Conservation (phyloP, 108 stramenopile genomes). For the Cylindrotheca closterium region DNA sequence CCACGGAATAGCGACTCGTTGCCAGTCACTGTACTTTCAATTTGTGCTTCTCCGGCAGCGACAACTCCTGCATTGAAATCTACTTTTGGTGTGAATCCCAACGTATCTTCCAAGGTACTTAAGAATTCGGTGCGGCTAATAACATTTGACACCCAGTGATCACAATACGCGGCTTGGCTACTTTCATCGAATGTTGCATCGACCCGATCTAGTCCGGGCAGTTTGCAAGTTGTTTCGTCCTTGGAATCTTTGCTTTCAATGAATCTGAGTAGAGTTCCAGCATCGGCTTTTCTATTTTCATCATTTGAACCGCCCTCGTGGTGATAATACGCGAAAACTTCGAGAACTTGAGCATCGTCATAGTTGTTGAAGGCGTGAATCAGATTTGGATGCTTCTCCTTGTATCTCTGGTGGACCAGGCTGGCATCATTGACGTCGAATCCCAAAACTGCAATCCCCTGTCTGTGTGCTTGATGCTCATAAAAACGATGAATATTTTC, state of each 20-base stretch:
- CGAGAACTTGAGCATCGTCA: slow-evolving; percentile 44
- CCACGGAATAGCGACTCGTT: slow-evolving; percentile 52
- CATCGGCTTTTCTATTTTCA: slow-evolving; percentile 41
- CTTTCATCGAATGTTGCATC: slow-evolving; percentile 60
- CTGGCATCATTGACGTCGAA: slow-evolving; percentile 65
- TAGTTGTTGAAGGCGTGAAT: slow-evolving; percentile 34
- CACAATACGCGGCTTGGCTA: slow-evolving; percentile 70
- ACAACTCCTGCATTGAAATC: slow-evolving; percentile 94
- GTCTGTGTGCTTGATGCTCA: slow-evolving; percentile 48
- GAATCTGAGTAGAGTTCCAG: slow-evolving; percentile 79
- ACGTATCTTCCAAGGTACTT: slow-evolving; percentile 72
- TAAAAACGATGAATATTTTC: slow-evolving; percentile 55
- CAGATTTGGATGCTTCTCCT: slow-evolving; percentile 59
- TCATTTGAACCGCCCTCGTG: slow-evolving; percentile 17
- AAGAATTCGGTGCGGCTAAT: slow-evolving; percentile 75
- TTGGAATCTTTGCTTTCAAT: slow-evolving; percentile 32
- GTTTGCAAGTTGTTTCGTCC: slow-evolving; percentile 12
- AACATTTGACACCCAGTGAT: slow-evolving; percentile 86
- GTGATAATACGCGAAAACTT: slow-evolving; percentile 84
- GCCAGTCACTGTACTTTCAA: slow-evolving; percentile 88
- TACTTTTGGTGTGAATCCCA: slow-evolving; percentile 76
- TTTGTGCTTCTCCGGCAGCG: slow-evolving; percentile 89
- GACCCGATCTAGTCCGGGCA: slow-evolving; percentile 65
- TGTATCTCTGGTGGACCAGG: slow-evolving; percentile 47
- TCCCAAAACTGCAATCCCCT: slow-evolving; percentile 75